A percentile compares a stretch with the other conserved stretches of the same genome.
phyloP scores from a whole-genome alignment of 805 yeast genomes.

The Allodekkera sacchari region DNA sequence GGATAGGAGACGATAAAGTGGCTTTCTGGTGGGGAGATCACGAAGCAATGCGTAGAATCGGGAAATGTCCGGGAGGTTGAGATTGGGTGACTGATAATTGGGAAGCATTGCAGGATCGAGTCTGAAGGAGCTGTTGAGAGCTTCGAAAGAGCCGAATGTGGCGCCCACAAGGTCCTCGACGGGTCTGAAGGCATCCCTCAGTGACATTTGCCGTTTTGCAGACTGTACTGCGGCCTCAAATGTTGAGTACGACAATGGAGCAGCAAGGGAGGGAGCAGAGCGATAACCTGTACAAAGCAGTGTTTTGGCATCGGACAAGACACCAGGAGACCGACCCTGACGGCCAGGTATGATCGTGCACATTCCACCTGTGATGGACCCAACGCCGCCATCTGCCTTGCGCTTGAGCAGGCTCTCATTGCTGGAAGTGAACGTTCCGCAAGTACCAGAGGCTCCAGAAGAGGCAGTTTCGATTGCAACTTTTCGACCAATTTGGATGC shows the following conservation, averaged over 20 bases:
- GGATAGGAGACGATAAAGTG: constrained; percentile 45
- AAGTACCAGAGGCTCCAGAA: background rate
- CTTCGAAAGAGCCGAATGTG: constrained; percentile 38
- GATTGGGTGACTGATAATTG: constrained; percentile 35
- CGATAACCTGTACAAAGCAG: too few relatives aligned
- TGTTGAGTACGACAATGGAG: too few relatives aligned
- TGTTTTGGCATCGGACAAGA: too few relatives aligned
- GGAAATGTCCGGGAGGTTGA: constrained; percentile 41
- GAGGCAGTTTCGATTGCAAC: background rate
- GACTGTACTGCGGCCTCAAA: too few relatives aligned
- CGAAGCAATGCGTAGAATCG: constrained; percentile 38
- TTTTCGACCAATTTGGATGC: too few relatives aligned
- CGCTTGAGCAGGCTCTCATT: too few relatives aligned
- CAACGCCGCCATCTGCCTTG: too few relatives aligned
- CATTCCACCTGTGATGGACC: too few relatives aligned
- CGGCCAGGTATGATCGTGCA: too few relatives aligned
- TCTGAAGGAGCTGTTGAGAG: constrained; percentile 51
- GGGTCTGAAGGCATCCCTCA: constrained; percentile 31
- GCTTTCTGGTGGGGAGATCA: constrained; percentile 51
- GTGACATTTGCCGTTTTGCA: background rate
- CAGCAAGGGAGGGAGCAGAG: too few relatives aligned
- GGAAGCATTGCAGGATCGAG: constrained; percentile 17
- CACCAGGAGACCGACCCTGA: too few relatives aligned
- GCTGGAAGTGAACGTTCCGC: background rate
- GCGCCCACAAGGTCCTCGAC: constrained; percentile 38